Evolutionary conservation across 352 stramenopile species (phyloP).

Genomic region (Phytopythium oedochilum): DNA sequence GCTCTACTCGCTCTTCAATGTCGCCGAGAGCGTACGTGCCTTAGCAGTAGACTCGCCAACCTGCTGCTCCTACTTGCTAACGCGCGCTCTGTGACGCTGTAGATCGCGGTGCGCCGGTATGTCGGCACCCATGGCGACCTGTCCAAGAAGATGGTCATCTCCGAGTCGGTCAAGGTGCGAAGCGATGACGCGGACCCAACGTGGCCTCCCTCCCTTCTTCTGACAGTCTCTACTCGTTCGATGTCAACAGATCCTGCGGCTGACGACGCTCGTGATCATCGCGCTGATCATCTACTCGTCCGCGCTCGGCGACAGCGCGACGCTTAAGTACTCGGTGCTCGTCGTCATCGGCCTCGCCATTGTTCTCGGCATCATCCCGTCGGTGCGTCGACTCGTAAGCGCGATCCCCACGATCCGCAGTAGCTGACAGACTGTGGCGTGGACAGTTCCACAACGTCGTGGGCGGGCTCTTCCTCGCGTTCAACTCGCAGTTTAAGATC

Average conservation of each 20-base stretch:
- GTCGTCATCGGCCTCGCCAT: constrained; percentile 81
- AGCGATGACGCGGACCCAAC: not conserved
- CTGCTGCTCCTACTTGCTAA: too few species aligned
- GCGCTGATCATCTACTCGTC: constrained; percentile 85
- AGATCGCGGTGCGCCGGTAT: constrained; percentile 77
- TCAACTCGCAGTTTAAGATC: constrained; percentile 88
- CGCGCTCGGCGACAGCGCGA: constrained; percentile 56
- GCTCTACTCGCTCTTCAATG: constrained; percentile 88
- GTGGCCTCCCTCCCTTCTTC: too few species aligned
- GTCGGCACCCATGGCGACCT: constrained; percentile 74
- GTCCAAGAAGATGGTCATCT: constrained; percentile 88
- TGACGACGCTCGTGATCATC: constrained; percentile 76
- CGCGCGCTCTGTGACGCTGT: constrained; percentile 5
- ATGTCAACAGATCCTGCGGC: constrained; percentile 74
- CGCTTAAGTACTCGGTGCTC: constrained; percentile 82
- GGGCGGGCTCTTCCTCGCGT: constrained; percentile 81
- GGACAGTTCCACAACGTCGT: constrained; percentile 79
- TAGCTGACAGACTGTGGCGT: not conserved
- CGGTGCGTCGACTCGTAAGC: too few species aligned
- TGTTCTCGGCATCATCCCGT: constrained; percentile 80
- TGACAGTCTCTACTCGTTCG: too few species aligned
- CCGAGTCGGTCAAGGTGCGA: constrained; percentile 80
- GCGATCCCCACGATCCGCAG: too few species aligned
- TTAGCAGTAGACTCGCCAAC: too few species aligned
- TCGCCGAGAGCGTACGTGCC: constrained; percentile 78